Evolutionary conservation across 1,139 yeast species (phyloP).

Genomic region (Suhomyces terraborum): DNA sequence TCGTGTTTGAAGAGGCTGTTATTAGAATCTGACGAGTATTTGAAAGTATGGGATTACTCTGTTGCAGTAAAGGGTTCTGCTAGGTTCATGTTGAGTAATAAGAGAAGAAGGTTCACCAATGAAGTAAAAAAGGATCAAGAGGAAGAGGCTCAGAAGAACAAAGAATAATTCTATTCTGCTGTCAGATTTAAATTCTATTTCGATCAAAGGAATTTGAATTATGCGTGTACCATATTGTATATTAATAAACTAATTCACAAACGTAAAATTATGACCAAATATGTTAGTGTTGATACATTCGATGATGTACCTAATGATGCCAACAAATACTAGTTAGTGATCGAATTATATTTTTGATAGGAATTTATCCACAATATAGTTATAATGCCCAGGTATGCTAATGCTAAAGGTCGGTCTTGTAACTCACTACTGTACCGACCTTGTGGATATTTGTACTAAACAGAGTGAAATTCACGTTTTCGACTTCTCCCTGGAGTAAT

Average conservation of each 20-base stretch:
- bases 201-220: neutral
- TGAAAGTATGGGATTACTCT: constrained; percentile 50
- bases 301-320: too few species aligned
- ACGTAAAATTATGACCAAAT: too few species aligned
- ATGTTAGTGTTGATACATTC: too few species aligned
- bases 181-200: neutral
- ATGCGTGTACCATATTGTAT: constrained; percentile 6
- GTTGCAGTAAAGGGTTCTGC: constrained; percentile 50
- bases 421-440: constrained; percentile 78
- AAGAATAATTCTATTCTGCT: neutral
- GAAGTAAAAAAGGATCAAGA: constrained; percentile 1
- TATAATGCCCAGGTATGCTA: too few species aligned
- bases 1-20: constrained; percentile 44
- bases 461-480: constrained; percentile 67
- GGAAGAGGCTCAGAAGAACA: neutral
- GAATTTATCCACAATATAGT: too few species aligned
- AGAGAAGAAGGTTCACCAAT: constrained; percentile 40
- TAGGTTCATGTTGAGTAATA: constrained; percentile 57
- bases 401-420: constrained; percentile 39
- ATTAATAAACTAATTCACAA: neutral
- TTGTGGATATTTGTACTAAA: constrained; percentile 71
- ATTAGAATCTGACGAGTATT: constrained; percentile 48
- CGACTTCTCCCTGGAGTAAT: constrained; percentile 56
- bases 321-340: too few species aligned
- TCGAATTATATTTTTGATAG: too few species aligned